Base-by-base conservation (phyloP, 1,284 basidiomycete genomes). In the Laetiporus sulphureus region DNA sequence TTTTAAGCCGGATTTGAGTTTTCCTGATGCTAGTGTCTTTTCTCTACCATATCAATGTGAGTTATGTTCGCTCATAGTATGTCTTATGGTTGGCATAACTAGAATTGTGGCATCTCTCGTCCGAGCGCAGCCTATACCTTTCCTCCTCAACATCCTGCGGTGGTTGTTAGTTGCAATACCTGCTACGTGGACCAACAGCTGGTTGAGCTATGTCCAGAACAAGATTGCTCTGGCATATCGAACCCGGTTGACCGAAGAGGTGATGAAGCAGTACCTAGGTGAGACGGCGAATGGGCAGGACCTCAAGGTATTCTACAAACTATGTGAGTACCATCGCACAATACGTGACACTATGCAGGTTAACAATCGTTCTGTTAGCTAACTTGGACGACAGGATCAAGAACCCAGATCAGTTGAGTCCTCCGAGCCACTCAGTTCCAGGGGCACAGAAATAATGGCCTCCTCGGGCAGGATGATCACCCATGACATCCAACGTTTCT, bases 121-220 rank as follows among this genome's bases (percentile, higher is more conserved):
- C n/a, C 83, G 92, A 36, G 88, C 88, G 7, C 80, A 88, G 58
- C 82, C 90, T 5, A 57, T 73, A 10, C 72, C 84, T 40, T 97
- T 98, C 68, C 72, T 94, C 40, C 66, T 77, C 46, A 91, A 96
- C 50, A 91, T 99, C 46, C 66, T 85, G 18, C 77, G 82, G 44
- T 99, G 95, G 95, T 74, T 97, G 36, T 67, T 90, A 12, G 85
- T 98, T 27, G 94, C 94, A n/a, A 80, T 97, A 40, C 92, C 92
- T 0, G 91, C 92, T 2, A 97, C 94, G 21, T 95, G 93, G 76
- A 94, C 91, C 22, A 99, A 99, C 61, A 92, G 91, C 50, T 95
- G 93, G 89, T 75, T 98, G 37, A 86, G 83, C 51, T 98, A 91
- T 60, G 77, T 98, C 13, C 94, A 98, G 63, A 92, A 82, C 61